Conservation (phyloP, 371 early-diverging fungal species). For the Apophysomyces ossiformis region DNA sequence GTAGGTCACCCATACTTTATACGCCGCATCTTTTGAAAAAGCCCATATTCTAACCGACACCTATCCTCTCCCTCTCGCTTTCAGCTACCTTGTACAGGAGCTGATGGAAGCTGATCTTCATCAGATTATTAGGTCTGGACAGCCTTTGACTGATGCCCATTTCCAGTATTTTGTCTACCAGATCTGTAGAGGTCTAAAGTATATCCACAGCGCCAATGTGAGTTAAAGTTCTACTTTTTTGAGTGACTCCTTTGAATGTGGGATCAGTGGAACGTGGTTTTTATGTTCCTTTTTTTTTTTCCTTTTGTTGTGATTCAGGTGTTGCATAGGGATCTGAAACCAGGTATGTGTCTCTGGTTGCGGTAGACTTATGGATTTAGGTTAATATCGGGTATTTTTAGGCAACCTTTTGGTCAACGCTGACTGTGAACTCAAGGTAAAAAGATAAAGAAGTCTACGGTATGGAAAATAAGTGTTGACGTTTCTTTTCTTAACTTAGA, state of each 20-base stretch:
- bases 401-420: constrained; percentile 96
- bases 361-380: constrained; percentile 2
- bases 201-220: constrained; percentile 99
- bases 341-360: constrained; percentile 57
- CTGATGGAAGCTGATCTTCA: constrained; percentile 99
- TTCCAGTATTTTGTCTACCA: constrained; percentile 99
- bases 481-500: constrained; percentile 38
- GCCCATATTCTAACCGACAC: not conserved
- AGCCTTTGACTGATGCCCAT: constrained; percentile 95
- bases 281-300: not conserved
- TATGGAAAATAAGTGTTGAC: not conserved
- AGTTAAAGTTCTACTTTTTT: constrained; percentile 2
- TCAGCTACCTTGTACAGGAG: constrained; percentile 86
- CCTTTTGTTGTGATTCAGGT: constrained; percentile 34
- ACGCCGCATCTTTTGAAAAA: too few relatives aligned
- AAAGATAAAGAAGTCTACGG: not conserved
- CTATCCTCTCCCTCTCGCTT: not conserved
- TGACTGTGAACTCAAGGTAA: constrained; percentile 91
- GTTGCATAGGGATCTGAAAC: constrained; percentile 97
- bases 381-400: constrained; percentile 12
- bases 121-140: constrained; percentile 96
- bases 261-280: not conserved
- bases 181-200: constrained; percentile 95
- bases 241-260: not conserved
- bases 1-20: constrained; percentile 42